Evolutionary conservation across 371 early-diverging fungal genomes (phyloP).

Genomic region (Umbelopsis sp.): DNA sequence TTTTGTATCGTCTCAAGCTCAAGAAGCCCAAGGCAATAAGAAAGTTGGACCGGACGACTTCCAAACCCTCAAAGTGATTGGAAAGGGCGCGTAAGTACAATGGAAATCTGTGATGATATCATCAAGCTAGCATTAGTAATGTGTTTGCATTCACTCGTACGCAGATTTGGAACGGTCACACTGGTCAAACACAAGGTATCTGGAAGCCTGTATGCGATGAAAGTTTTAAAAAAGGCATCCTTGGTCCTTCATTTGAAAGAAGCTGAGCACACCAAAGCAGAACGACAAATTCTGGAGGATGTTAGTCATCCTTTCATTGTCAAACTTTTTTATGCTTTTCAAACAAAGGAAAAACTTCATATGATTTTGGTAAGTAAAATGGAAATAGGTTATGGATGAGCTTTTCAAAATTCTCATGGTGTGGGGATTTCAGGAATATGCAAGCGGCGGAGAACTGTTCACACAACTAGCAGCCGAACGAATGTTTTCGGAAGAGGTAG

Average conservation of each 20-base stretch:
- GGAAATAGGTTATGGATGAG: not conserved
- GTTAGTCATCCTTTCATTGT: slow-evolving; percentile 95
- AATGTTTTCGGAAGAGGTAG: slow-evolving; percentile 75
- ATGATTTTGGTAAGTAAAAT: slow-evolving; percentile 72
- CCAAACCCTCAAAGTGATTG: slow-evolving; percentile 88
- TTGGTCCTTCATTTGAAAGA: slow-evolving; percentile 74
- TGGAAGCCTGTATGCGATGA: slow-evolving; percentile 85
- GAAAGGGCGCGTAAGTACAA: slow-evolving; percentile 81
- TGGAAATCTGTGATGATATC: not conserved
- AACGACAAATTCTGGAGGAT: slow-evolving; percentile 76
- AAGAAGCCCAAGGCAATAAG: slow-evolving; percentile 28
- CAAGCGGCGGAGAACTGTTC: slow-evolving; percentile 99
- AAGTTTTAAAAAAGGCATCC: slow-evolving; percentile 88
- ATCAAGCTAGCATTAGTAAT: not conserved
- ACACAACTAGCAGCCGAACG: slow-evolving; percentile 90
- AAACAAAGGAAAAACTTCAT: slow-evolving; percentile 84
- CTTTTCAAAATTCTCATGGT: not conserved
- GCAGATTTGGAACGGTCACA: slow-evolving; percentile 80
- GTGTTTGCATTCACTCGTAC: not conserved
- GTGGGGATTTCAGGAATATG: slow-evolving; percentile 73
- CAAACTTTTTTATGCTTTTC: slow-evolving; percentile 93
- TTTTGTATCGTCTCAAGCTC: slow-evolving; percentile 29
- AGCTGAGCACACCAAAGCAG: slow-evolving; percentile 74
- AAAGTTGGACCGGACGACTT: slow-evolving; percentile 90
- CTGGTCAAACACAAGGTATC: slow-evolving; percentile 74